Base-by-base conservation (phyloP, 352 stramenopile genomes). In the Phytophthora tentaculata region DNA sequence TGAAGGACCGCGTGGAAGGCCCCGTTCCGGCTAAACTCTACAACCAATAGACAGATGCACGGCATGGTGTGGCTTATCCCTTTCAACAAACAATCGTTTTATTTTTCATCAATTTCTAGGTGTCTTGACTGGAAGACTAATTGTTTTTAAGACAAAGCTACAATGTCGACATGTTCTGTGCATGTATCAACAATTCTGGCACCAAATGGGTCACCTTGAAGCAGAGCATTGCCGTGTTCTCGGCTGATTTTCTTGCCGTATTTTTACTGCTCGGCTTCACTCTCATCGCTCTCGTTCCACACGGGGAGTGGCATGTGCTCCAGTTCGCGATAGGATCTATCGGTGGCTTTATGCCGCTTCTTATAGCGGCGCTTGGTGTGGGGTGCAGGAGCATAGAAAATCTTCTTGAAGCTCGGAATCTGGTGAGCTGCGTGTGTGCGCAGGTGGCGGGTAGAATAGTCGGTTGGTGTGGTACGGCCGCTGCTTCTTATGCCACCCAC, bases 1-100 rank as follows among this genome's bases (percentile, higher is more conserved):
- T 95, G 8, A 92, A 92, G 60, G 83, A 95, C 73, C 88, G 89
- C 53, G 83, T 90, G 37, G 86, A 95, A 70, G 84, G 86, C n/a
- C 86, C 86, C 2, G 77, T 92, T 51, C 75, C 85, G 19, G 77
- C 81, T 5, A 87, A 86, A 64, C 52, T 91, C 37, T 87, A 89
- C 61, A 83, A 88, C 64, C 71, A 85, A 69, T 89, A 81, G 63
- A 55, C 5, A 32, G 28, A 5, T 32, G 47, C 49, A 44, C 20
- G 19, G 9, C 9, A 9, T 20, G 28, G 17, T 47, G 23, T 24
- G 23, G 10, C 37, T 23, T 6, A 10, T 67, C 17, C 39, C 58
- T 67, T 64, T 50, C 37, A 64, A 73, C 64, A 73, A 64, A 29
- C 64, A 70, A 53, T 14, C 47, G 44, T 73, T 29, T 67, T 73